Evolutionary conservation across 768 basidiomycete species (phyloP).

Genomic region (Phaffia australis): DNA sequence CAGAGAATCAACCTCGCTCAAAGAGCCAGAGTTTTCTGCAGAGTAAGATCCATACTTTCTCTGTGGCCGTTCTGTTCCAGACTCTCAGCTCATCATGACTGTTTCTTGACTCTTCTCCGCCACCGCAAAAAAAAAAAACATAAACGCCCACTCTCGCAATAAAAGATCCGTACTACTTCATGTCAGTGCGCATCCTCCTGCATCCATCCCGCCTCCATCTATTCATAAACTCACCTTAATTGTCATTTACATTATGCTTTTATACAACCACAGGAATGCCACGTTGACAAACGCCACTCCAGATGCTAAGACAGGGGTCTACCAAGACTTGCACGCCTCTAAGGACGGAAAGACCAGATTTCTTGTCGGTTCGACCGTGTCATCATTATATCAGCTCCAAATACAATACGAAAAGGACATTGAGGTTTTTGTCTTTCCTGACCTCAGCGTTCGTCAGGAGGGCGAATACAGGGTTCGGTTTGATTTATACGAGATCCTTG

Average conservation of each 20-base stretch:
- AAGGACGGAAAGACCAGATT: slow-evolving; percentile 86
- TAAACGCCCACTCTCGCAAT: too few relatives aligned
- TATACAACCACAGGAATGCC: neutral
- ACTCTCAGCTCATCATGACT: neutral
- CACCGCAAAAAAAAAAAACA: neutral
- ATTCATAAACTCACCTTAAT: neutral
- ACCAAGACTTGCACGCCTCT: slow-evolving; percentile 76
- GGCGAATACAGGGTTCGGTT: slow-evolving; percentile 74
- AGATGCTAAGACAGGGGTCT: slow-evolving; percentile 61
- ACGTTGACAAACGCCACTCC: slow-evolving; percentile 52
- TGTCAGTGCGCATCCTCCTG: slow-evolving; percentile 43
- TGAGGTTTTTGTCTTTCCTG: slow-evolving; percentile 92
- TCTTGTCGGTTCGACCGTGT: slow-evolving; percentile 83
- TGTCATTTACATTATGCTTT: neutral
- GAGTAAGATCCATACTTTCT: slow-evolving; percentile 28
- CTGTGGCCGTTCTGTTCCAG: too few relatives aligned
- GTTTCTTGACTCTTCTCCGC: neutral
- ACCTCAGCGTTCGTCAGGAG: slow-evolving; percentile 81
- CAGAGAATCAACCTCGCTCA: neutral
- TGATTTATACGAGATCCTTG: slow-evolving; percentile 78
- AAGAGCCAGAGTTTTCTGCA: slow-evolving; percentile 32
- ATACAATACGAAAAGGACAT: slow-evolving; percentile 44
- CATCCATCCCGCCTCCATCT: neutral
- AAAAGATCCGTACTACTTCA: slow-evolving; percentile 75
- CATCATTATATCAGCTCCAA: slow-evolving; percentile 69